Percentiles rank a stretch among this genome's conserved stretches.
Evolutionary conservation across 129 eudicot species (phyloP).

Genomic region (Lactuca saligna): DNA sequence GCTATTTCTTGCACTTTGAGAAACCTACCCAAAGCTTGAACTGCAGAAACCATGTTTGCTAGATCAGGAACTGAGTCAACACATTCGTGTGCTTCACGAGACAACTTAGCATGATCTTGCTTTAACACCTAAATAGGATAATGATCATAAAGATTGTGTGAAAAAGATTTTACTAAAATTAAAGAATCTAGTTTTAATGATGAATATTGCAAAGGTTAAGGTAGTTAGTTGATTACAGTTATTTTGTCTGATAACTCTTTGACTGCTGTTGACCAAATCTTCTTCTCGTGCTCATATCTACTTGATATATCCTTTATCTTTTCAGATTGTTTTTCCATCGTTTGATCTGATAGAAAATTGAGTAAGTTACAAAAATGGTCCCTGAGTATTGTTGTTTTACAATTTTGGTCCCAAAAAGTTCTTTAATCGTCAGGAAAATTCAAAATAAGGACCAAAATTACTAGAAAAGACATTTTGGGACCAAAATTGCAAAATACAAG

Average conservation of each 20-base stretch:
- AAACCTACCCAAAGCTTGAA: slow-evolving; percentile 82
- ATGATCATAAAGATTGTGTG: neutral
- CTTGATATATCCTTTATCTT: slow-evolving; percentile 54
- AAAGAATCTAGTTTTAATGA: neutral
- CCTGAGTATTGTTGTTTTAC: no score
- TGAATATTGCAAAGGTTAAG: neutral
- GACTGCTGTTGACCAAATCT: slow-evolving; percentile 63
- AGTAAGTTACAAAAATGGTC: neutral
- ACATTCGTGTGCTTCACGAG: slow-evolving; percentile 89
- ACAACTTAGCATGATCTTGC: slow-evolving; percentile 70
- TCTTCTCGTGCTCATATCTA: slow-evolving; percentile 72
- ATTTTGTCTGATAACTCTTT: slow-evolving; percentile 59
- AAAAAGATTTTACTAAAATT: neutral
- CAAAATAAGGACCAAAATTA: no score
- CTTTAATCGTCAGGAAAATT: no score
- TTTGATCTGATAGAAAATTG: slow-evolving; percentile 46
- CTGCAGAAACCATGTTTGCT: slow-evolving; percentile 77
- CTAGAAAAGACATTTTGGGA: no score
- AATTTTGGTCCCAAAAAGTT: no score
- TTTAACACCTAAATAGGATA: slow-evolving; percentile 55
- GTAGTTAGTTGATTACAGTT: slow-evolving; percentile 43
- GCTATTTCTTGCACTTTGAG: neutral
- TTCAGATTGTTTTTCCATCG: slow-evolving; percentile 68
- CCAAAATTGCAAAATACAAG: neutral
- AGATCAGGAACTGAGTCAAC: slow-evolving; percentile 83